Evolutionary conservation across 2,329 filamentous ascomycete genomes (phyloP).

Genomic region (Graphiopsis chlorocephala): DNA sequence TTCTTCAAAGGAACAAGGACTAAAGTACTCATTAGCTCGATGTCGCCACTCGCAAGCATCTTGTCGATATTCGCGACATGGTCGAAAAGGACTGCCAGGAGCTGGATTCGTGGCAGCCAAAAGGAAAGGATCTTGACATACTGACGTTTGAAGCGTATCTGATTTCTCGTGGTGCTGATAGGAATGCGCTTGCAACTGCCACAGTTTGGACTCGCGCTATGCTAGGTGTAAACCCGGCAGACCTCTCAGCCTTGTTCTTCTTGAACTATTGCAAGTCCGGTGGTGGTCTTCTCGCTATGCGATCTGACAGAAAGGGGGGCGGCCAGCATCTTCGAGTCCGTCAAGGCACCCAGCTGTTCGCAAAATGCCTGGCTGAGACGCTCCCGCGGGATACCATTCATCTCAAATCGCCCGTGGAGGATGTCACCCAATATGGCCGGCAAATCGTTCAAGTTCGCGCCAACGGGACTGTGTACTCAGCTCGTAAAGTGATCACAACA

Average conservation of each 20-base stretch:
- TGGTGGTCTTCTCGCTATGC: conserved; percentile 52
- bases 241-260: conserved; percentile 54
- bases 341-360: conserved; percentile 47
- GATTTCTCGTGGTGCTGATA: conserved; percentile 31
- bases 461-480: conserved; percentile 18
- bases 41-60: conserved; percentile 23
- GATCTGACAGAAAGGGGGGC: conserved; percentile 52
- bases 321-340: conserved; percentile 53
- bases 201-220: conserved; percentile 50
- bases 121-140: conserved; percentile 33
- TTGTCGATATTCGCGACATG: conserved; percentile 37
- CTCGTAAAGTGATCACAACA: conserved; percentile 49
- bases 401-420: conserved; percentile 27
- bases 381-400: background rate
- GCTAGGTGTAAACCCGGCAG: conserved; percentile 50
- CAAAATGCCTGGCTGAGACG: conserved; percentile 36
- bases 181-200: conserved; percentile 38
- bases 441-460: background rate
- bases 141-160: conserved; percentile 43
- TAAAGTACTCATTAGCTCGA: conserved; percentile 23
- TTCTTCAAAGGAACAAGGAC: background rate
- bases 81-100: conserved; percentile 41
- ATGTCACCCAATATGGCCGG: conserved; percentile 23
- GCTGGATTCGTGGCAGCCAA: conserved; percentile 28
- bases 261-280: conserved; percentile 56